Base-by-base conservation (phyloP, 805 yeast species). In the Nakazawaea ambrosiae region DNA sequence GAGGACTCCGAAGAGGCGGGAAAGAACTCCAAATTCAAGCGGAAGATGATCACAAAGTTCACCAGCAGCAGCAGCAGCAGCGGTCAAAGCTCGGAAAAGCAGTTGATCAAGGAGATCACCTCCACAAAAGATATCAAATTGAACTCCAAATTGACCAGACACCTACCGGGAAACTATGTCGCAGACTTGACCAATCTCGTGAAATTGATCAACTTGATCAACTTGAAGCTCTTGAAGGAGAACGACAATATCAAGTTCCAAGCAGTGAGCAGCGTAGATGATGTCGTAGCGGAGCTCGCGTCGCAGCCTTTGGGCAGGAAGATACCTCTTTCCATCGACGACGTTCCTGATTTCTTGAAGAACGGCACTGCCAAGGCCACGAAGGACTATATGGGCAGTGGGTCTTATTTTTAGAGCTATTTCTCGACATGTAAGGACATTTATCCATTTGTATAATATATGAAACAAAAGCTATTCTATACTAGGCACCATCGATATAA, bases 161-260 rank as follows among this genome's bases (percentile, higher is more conserved):
- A 6, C 16, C 19, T 39, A 15, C 23, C 34, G 10, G 8, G 20
- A 2, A n/a, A 11, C 27, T 34, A 34, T 29, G 15, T 16, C 17
- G n/a, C 15, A 9, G 42, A 39, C 19, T 39, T 34, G 30, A 23
- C 20, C 22, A 34, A 34, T 15, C 22, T 39, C 20, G 18, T 34
- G 6, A 39, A 26, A 17, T 23, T 39, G 8, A 31, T 22, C n/a
- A 27, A 39, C 22, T 22, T 39, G 27, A 23, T 34, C 25, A 39
- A 34, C 20, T 39, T 39, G 33, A 39, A 39, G 28, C 31, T 39
- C 9, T 17, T 34, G 14, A 39, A 39, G 14, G 42, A 39, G 31
- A 39, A 39, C 26, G 39, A 39, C 17, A 39, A 39, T 27, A 39
- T 39, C 16, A 30, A 27, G 7, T 39, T 34, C 20, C 35, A 39